Evolutionary conservation across 2,329 filamentous ascomycete species (phyloP).

Genomic region (Botrytis elliptica): DNA sequence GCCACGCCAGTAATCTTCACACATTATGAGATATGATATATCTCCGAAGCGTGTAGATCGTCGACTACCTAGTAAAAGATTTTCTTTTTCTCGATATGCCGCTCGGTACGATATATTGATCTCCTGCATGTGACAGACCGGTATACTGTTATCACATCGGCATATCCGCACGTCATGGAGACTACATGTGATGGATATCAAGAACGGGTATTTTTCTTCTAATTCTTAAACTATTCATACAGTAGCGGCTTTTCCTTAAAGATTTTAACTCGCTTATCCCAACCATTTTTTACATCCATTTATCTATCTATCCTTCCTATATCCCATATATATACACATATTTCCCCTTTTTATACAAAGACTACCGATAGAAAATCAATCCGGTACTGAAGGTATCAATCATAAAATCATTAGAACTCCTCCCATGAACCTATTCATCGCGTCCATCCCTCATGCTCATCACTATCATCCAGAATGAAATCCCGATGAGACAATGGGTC

Average conservation of each 20-base stretch:
- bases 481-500: not conserved
- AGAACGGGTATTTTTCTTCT: not conserved
- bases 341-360: not conserved
- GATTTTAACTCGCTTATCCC: not conserved
- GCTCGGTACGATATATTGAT: too few species aligned
- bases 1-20: not conserved
- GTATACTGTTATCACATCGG: not conserved
- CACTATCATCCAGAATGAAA: slow-evolving; percentile 19
- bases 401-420: slow-evolving; percentile 9
- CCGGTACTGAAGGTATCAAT: slow-evolving; percentile 4
- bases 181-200: not conserved
- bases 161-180: not conserved
- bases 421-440: not conserved
- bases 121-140: not conserved
- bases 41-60: not conserved
- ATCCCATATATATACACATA: not conserved
- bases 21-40: not conserved
- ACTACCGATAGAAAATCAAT: not conserved
- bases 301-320: not conserved
- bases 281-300: not conserved
- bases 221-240: not conserved
- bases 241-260: not conserved
- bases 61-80: not conserved
- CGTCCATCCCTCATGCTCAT: slow-evolving; percentile 12
- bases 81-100: not conserved